Conservation (phyloP, 208 protist genomes). For the Wallacemonas sp. region DNA sequence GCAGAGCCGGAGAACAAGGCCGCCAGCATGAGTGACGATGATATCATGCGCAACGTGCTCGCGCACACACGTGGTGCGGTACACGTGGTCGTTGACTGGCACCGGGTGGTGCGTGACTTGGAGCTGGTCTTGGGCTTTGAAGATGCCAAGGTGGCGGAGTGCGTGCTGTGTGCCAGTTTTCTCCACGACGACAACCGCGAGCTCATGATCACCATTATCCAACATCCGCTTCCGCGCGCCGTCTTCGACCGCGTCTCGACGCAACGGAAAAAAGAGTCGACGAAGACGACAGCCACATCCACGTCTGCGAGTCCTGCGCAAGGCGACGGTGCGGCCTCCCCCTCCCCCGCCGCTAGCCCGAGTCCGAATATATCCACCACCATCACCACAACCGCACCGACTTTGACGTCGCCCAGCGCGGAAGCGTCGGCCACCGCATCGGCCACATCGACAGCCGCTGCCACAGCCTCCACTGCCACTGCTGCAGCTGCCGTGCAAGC, state of each 20-base stretch:
- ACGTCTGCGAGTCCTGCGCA: neutral
- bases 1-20: no score
- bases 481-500: neutral
- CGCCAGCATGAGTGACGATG: no score
- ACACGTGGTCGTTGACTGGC: slow-evolving; percentile 54
- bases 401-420: neutral
- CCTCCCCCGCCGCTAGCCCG: slow-evolving; percentile 3
- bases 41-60: neutral
- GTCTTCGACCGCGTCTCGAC: slow-evolving; percentile 28
- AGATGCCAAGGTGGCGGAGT: slow-evolving; percentile 39
- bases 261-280: slow-evolving; percentile 9
- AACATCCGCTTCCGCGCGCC: slow-evolving; percentile 44
- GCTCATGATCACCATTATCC: slow-evolving; percentile 78
- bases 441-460: neutral
- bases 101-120: slow-evolving; percentile 59
- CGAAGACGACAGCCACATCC: neutral
- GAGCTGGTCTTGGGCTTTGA: slow-evolving; percentile 37
- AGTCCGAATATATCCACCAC: no score
- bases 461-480: neutral
- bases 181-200: slow-evolving; percentile 76
- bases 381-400: no score
- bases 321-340: neutral
- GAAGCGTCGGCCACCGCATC: neutral
- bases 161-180: slow-evolving; percentile 68
- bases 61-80: neutral